A percentile compares a stretch with the other conserved stretches of the same genome.
Evolutionary conservation across 768 basidiomycete species (phyloP).

Genomic region (Leccinellum albellum): DNA sequence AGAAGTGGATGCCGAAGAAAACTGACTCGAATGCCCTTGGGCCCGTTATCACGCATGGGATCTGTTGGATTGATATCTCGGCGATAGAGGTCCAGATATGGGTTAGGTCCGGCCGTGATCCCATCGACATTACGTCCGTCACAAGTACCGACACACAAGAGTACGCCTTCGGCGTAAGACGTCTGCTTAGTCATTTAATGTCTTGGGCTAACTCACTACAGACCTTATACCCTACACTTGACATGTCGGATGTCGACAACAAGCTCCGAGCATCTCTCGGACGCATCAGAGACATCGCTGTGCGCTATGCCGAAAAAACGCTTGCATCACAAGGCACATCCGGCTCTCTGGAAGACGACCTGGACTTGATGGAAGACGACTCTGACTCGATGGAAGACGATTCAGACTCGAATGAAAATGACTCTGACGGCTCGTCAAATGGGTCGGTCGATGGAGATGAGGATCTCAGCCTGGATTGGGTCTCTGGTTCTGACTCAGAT

Average conservation of each 20-base stretch:
- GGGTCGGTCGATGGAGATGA: no score
- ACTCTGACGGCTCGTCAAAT: no score
- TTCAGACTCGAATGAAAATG: not conserved
- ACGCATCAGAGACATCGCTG: not conserved
- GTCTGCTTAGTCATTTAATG: not conserved
- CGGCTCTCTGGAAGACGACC: not conserved
- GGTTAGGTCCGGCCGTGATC: no score
- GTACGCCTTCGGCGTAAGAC: not conserved
- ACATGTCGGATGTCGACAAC: not conserved
- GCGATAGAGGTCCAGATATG: not conserved
- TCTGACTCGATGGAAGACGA: not conserved
- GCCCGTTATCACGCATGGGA: not conserved
- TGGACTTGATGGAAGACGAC: no score
- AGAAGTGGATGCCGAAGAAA: not conserved
- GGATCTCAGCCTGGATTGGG: no score
- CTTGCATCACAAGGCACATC: no score
- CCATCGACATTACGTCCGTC: not conserved
- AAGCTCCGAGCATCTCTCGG: not conserved
- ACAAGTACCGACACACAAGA: not conserved
- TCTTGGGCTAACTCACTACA: not conserved
- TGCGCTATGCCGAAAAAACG: not conserved
- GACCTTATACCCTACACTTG: not conserved
- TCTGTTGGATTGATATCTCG: not conserved
- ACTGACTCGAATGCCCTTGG: not conserved
- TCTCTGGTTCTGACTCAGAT: no score